Percentiles rank a stretch among this genome's conserved stretches.
Conservation (phyloP, 352 stramenopile species). For the Aphanomyces euteiches region DNA sequence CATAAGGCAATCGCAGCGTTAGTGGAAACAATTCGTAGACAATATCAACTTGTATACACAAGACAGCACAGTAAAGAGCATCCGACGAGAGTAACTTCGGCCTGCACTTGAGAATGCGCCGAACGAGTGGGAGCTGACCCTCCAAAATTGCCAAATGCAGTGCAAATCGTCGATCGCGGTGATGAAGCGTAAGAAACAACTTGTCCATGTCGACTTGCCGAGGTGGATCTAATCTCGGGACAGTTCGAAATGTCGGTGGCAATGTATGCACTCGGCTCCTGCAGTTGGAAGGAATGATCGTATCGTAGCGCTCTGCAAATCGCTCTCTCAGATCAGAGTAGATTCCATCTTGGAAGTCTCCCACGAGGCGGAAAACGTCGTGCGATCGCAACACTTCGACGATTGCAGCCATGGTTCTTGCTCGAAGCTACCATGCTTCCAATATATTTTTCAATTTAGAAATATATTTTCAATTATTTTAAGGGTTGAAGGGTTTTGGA, state of each 20-base stretch:
- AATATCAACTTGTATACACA: not conserved
- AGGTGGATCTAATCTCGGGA: no score
- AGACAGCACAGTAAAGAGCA: not conserved
- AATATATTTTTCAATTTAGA: no score
- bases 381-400: not conserved
- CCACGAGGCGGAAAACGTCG: not conserved
- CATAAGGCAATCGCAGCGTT: not conserved
- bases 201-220: no score
- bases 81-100: not conserved
- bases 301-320: not conserved
- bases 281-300: no score
- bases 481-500: no score
- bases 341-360: constrained; percentile 1
- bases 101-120: not conserved
- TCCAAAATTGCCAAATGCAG: not conserved
- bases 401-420: no score
- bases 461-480: no score
- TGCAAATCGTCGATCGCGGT: not conserved
- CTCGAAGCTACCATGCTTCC: no score
- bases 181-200: not conserved
- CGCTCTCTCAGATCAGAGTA: not conserved
- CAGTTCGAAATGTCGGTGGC: no score
- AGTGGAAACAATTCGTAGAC: not conserved
- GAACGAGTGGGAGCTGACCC: not conserved
- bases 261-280: not conserved